Base-by-base conservation (phyloP, 805 yeast genomes). In the Wickerhamiella australiensis region DNA sequence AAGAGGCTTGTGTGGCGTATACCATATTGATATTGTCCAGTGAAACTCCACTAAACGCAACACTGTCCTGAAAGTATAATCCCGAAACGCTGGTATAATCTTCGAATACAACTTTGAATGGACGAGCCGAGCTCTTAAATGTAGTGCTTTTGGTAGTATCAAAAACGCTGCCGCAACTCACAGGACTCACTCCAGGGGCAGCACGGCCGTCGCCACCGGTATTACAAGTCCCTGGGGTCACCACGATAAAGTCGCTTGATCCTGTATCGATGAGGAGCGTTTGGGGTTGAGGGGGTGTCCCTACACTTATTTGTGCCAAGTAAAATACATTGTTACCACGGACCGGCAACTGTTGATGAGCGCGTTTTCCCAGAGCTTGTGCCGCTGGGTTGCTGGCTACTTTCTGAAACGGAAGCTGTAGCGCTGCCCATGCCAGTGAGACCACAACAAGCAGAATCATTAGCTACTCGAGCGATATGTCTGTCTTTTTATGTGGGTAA, bases 241-340 rank as follows among this genome's bases (percentile, higher is more conserved):
- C 67, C 27, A 80, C 73, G 82, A 83, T 79, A 40, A 80, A 59
- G 59, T 81, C 87, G 0, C 83, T 73, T 0, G 86, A 80, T 2
- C 87, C 87, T 2, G 87, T 81, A 29, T 44, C 48, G 9, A 82
- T 61, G 25, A 79, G 60, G 11, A 80, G 77, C 3, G 66, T 67
- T 3, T 80, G 68, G 4, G 63, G 54, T 54, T 80, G 80, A 0
- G 67, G 55, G 1, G 78, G 72, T 0, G 84, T 74, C 17, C 47
- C 50, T 1, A 42, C 46, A 25, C 23, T 12, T 1, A 47, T 11
- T 15, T 23, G 41, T 5, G 50, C 50, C 17, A 29, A 29, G 36
- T 25, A 51, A 31, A 21, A 27, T n/a, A 42, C 8, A 11, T 29
- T 29, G 26, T 42, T n/a, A 9, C 46, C 46, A 29, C 12, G 11